Evolutionary conservation across 495 filamentous ascomycete genomes (phyloP), one percentile per base, ranked within the genome.

Genomic region (Xylaria palmicola): DNA sequence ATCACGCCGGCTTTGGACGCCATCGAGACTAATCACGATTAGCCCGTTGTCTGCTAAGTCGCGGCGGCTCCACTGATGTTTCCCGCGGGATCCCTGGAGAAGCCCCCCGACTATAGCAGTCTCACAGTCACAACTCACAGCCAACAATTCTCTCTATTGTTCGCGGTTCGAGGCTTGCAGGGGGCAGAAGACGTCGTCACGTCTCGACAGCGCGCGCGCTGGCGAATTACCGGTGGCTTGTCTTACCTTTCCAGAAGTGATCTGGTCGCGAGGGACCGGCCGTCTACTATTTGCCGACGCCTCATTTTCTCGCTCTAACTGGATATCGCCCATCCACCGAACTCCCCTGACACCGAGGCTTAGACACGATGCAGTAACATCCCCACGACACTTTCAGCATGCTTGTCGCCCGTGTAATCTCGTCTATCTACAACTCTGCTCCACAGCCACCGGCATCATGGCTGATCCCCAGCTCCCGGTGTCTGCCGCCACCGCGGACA

Each of bases 361-460:
- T 8, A n/a, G 39, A 43, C 47, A 52, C 29, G 19, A 49, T 60
- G 27, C 45, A n/a, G 32, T 59, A 39, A 34, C 17, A 20, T 48
- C 7, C 24, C 22, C 36, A 39, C 34, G 1, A 41, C 40, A n/a
- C 12, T 24, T 30, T 44, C 66, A 67, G 64, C 63, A 72, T 72
- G 67, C 63, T 69, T 59, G 65, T 69, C 63, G 47, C 56, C 49
- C 43, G 41, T 53, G 43, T 60, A 39, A 41, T n/a, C 17, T 48
- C 36, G 48, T 48, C 43, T 29, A 61, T 54, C 54, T 52, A 59
- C 43, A 59, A 52, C 60, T 32, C 55, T 58, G 48, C 59, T 60
- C 62, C 40, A 51, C 55, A 51, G 45, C 41, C 36, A 58, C 39
- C 59, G 56, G 39, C 55, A 52, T 61, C 53, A 72, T 72, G 69